These are phyloP conservation scores for Dactylellina haptotyla DNA, from an alignment of 2,329 filamentous ascomycete species.

Conservation along the genomic window DNA sequence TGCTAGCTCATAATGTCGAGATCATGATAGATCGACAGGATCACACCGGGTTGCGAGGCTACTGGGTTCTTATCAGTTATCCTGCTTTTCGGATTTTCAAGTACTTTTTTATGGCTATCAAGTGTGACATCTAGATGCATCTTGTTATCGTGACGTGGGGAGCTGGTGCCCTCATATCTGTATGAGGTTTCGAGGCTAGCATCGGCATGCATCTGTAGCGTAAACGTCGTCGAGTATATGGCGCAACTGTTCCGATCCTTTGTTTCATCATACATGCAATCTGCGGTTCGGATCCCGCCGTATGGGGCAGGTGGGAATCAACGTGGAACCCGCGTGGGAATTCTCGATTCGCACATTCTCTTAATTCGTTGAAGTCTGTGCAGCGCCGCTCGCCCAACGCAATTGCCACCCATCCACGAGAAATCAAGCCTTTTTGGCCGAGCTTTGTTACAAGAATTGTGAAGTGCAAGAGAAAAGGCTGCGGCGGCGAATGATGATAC, in stretches of 20 bases:
- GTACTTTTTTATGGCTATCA: too few species aligned
- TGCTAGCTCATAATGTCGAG: too few species aligned
- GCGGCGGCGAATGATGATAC: background rate
- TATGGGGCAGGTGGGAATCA: slow-evolving; percentile 36
- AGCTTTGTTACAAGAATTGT: background rate
- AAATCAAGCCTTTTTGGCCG: background rate
- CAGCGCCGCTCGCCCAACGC: background rate
- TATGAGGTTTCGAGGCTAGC: background rate
- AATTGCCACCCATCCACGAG: slow-evolving; percentile 12
- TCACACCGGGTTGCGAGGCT: too few species aligned
- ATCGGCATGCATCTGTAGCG: slow-evolving; percentile 1
- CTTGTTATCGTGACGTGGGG: too few species aligned
- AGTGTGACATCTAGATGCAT: background rate
- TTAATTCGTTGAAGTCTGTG: background rate
- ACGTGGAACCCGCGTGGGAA: slow-evolving; percentile 34
- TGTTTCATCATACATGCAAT: slow-evolving; percentile 31
- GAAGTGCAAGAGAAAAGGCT: background rate
- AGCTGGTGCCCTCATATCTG: background rate
- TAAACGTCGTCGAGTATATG: slow-evolving; percentile 1
- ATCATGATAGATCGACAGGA: too few species aligned
- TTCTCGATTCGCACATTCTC: slow-evolving; percentile 21
- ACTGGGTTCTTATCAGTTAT: too few species aligned
- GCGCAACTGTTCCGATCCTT: slow-evolving; percentile 20
- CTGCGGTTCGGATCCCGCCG: slow-evolving; percentile 18
- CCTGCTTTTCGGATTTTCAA: too few species aligned